Evolutionary conservation across 371 early-diverging fungal genomes (phyloP), one percentile per base, ranked within the genome.

Genomic region (Mortierella sp.): DNA sequence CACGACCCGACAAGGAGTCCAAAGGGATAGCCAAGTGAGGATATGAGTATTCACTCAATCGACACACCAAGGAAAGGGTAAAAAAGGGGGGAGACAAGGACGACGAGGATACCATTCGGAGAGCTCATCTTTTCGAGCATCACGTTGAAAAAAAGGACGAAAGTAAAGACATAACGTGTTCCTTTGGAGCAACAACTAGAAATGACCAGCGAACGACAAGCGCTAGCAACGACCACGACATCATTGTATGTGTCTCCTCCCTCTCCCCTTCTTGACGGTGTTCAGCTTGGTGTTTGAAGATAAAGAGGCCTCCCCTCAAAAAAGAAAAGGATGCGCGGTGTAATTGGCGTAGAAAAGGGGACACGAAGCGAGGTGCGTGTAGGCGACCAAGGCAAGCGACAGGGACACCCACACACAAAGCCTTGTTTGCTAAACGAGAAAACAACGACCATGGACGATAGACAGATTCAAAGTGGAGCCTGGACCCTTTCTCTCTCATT

Each of bases 41-140:
- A 55, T 4, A 19, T 55, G 63, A 63, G 63, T 34, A 31, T 14
- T 19, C 50, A 31, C 6, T 7, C 19, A 34, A 31, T 63, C 16
- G 50, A 50, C 50, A 63, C 63, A 63, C 34, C 34, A 63, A 63
- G 34, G 34, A 34, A 34, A 63, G 63, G 63, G 63, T 63, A 28
- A 34, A 34, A 58, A 34, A 19, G 63, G 63, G 63, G 63, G 31
- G 34, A 19, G 8, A 1, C 42, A 38, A 38, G 7, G 50, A 13
- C 50, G 16, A 73, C 7, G 50, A 50, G 31, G 52, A 48, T n/a
- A n/a, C n/a, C n/a, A n/a, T n/a, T n/a, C n/a, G n/a, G 38, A 13
- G 34, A 2, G 16, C 63, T 63, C 34, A 14, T 14, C 31, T 13
- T 31, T 60, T 28, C 3, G 50, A 50, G 50, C 50, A 9, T 50